Evolutionary conservation across 352 stramenopile species (phyloP), one percentile per base, ranked within the genome.

Genomic region (Phytophthora pluvialis): DNA sequence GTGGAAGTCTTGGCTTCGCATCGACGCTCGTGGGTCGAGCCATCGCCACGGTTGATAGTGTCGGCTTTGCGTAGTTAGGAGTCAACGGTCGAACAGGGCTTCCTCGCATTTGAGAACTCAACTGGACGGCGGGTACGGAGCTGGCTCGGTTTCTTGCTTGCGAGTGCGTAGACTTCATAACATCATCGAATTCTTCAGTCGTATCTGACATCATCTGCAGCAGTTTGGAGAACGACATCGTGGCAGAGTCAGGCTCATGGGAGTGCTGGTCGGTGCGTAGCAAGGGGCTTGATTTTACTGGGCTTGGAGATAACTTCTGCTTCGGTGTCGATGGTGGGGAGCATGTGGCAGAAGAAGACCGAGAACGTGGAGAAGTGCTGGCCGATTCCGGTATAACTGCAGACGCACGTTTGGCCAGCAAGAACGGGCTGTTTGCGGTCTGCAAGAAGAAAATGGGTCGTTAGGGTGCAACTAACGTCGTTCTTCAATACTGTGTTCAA

Each of bases 141-240:
- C 57, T 54, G 4, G 56, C 56, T 67, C 49, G 55, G 35, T 11
- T 64, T 54, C 54, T 45, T 36, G 54, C 3, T 35, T 48, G 40
- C 15, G 25, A 9, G 4, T 53, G 21, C 21, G 38, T 31, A 49
- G 51, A 21, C 32, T 60, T 64, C 25, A 59, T 55, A n/a, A 38
- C 12, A 32, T 51, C 26, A 4, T 64, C 49, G 13, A 49, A 54
- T 18, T 58, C 40, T 31, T 51, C 36, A 3, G 40, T 50, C 4
- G 32, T 72, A 25, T 59, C 44, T 2, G 65, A 65, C 65, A 78
- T 76, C 44, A 73, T 36, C 51, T 77, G 35, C 4, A 81, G 56
- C 4, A 81, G 61, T 18, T 67, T 64, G 1, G 70, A 81, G 63
- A 81, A 81, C 8, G 70, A 81, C 4, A 45, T 60, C 3, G 70